phyloP scores from a whole-genome alignment of 805 yeast species.

The Suhomyces xylopsoci region DNA sequence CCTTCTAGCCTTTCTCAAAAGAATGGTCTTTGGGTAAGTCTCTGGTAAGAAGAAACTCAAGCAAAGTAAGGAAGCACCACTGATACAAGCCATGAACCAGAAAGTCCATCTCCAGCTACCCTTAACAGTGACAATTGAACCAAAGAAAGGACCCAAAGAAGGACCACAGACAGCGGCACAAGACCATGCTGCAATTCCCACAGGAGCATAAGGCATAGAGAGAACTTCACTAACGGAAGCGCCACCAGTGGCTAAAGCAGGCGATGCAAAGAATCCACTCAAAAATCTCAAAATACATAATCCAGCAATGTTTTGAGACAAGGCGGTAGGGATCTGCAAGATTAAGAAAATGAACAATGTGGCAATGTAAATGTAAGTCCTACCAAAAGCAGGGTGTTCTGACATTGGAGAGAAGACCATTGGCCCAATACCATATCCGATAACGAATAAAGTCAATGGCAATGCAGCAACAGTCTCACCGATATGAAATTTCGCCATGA shows the following conservation, averaged over 20 bases:
- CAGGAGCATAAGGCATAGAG: slow-evolving; percentile 39
- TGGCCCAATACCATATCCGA: slow-evolving; percentile 64
- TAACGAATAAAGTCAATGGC: slow-evolving; percentile 52
- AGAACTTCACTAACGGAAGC: slow-evolving; percentile 54
- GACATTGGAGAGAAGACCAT: slow-evolving; percentile 57
- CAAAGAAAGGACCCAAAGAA: slow-evolving; percentile 53
- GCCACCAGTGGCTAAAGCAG: slow-evolving; percentile 57
- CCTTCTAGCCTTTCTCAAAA: slow-evolving; percentile 47
- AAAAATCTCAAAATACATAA: slow-evolving; percentile 50
- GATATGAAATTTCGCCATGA: slow-evolving; percentile 46
- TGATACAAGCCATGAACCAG: slow-evolving; percentile 46
- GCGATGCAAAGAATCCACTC: slow-evolving; percentile 54
- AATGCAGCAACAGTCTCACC: slow-evolving; percentile 45
- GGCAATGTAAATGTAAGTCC: slow-evolving; percentile 47
- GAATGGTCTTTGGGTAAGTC: slow-evolving; percentile 43
- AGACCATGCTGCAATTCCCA: slow-evolving; percentile 52
- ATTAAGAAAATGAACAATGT: slow-evolving; percentile 47
- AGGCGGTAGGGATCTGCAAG: slow-evolving; percentile 57
- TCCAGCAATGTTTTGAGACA: slow-evolving; percentile 48
- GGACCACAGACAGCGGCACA: slow-evolving; percentile 56
- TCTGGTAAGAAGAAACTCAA: slow-evolving; percentile 45
- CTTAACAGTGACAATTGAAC: slow-evolving; percentile 46
- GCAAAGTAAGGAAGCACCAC: slow-evolving; percentile 35
- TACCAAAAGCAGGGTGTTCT: slow-evolving; percentile 52
- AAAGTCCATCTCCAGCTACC: slow-evolving; percentile 54